Evolutionary conservation across 768 basidiomycete genomes (phyloP).

Genomic region (Harrya chromipes): DNA sequence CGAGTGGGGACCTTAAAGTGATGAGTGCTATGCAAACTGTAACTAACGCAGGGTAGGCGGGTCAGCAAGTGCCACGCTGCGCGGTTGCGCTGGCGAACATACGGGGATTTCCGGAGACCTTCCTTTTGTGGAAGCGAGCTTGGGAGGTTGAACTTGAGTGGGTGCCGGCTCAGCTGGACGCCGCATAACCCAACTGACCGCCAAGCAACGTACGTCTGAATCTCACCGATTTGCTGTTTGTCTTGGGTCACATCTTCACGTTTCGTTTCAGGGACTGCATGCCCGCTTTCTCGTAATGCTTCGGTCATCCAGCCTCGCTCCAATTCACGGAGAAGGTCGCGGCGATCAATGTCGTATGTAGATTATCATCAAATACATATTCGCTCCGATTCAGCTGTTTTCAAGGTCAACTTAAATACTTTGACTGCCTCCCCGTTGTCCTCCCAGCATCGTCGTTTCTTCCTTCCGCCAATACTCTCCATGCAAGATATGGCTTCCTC

Average conservation of each 20-base stretch:
- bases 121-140: neutral
- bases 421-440: slow-evolving; percentile 9
- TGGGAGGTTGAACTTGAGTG: too few species aligned
- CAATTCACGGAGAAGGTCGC: slow-evolving; percentile 33
- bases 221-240: neutral
- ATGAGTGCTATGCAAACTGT: neutral
- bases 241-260: slow-evolving; percentile 3
- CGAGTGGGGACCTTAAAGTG: slow-evolving; percentile 3
- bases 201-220: neutral
- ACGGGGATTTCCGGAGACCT: neutral
- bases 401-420: slow-evolving; percentile 27
- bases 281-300: slow-evolving; percentile 33
- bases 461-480: neutral
- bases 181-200: neutral
- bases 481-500: slow-evolving; percentile 1
- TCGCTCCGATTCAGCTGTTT: slow-evolving; percentile 28
- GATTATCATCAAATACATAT: slow-evolving; percentile 37
- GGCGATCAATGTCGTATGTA: slow-evolving; percentile 36
- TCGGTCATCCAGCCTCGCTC: slow-evolving; percentile 30
- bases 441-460: slow-evolving; percentile 2
- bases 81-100: slow-evolving; percentile 1
- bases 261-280: slow-evolving; percentile 28
- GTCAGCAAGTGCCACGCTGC: neutral
- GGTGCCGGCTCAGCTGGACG: too few species aligned
- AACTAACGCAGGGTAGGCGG: neutral